phyloP scores from a whole-genome alignment of 208 protist species.

The Leishmania guyanensis region DNA sequence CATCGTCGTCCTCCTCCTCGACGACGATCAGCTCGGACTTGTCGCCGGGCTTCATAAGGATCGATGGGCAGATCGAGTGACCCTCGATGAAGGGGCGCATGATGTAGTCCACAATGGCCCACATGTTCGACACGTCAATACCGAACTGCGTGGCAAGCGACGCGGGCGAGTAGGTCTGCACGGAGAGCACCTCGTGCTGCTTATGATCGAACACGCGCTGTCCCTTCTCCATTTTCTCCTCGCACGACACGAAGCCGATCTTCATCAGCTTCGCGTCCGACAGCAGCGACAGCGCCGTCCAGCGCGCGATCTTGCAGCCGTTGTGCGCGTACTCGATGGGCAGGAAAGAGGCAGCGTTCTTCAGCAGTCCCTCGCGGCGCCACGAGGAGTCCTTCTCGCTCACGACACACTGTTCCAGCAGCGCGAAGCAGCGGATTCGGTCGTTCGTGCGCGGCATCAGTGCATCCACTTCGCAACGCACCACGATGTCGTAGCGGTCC shows the following conservation, averaged over 20 bases:
- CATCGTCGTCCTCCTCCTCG: constrained; percentile 76
- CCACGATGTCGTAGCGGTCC: constrained; percentile 80
- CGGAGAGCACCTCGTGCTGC: constrained; percentile 62
- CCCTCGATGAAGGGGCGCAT: constrained; percentile 64
- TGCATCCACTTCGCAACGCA: constrained; percentile 86
- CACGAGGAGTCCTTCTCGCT: constrained; percentile 48
- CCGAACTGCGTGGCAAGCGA: constrained; percentile 68
- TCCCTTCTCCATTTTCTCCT: constrained; percentile 38
- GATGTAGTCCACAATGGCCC: constrained; percentile 76
- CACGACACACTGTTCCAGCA: constrained; percentile 70
- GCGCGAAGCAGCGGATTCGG: constrained; percentile 75
- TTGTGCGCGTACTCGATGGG: constrained; percentile 70
- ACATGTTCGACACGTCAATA: constrained; percentile 75
- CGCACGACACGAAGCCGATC: constrained; percentile 81
- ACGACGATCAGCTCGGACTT: constrained; percentile 39
- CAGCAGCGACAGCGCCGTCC: constrained; percentile 82
- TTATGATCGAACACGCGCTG: constrained; percentile 36
- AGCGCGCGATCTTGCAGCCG: constrained; percentile 82
- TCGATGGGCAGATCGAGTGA: constrained; percentile 42
- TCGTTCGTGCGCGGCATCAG: constrained; percentile 49
- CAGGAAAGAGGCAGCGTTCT: constrained; percentile 52
- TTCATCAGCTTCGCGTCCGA: constrained; percentile 75
- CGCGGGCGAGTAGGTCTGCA: constrained; percentile 58
- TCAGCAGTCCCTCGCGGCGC: constrained; percentile 53
- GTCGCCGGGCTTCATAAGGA: constrained; percentile 73